Evolutionary conservation across 306 rosid species (phyloP), one percentile per base, ranked within the genome.

Genomic region (Cotoneaster glaucophyllus): DNA sequence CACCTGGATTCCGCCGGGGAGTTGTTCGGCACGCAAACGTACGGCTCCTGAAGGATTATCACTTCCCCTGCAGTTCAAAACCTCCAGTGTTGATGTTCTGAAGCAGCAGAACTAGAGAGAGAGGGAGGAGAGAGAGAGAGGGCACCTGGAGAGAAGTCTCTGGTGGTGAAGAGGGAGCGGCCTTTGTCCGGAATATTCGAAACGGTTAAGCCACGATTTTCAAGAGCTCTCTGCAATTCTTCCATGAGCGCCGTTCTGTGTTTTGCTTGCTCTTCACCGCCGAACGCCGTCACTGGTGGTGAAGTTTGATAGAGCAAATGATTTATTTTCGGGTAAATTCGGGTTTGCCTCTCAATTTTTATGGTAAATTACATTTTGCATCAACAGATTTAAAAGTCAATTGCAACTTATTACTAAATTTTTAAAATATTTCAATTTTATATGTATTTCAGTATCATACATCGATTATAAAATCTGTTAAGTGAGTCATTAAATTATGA

Each of bases 41-140:
- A 91, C 29, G 94, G 91, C 73, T 90, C 90, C 70, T 93, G 96
- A 67, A 85, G 78, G 70, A 93, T 78, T 67, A 93, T 86, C 70
- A 90, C 93, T 4, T 90, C 94, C 69, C 97, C 96, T 93, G 88
- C 73, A 78, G 61, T 37, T 61, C 77, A 63, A 76, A 73, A 43
- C 66, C 26, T 37, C 45, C n/a, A 21, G 6, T 28, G 8, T 52
- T 52, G 26, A 52, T 32, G 5, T 71, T 54, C n/a, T 18, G 28
- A 70, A 31, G 21, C 9, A 32, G 75, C 10, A 75, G 56, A 64
- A 18, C 37, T 24, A 8, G n/a, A 39, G 45, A 26, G 18, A 43
- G 63, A 77, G 74, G 81, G 62, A 61, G 6, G 10, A 41, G 29
- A 64, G 74, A 76, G 76, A 76, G 76, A 71, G 28, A 25, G 39